Evolutionary conservation across 2,329 filamentous ascomycete species (phyloP), one percentile per base, ranked within the genome.

Genomic region (Teratosphaeria epicoccoides): DNA sequence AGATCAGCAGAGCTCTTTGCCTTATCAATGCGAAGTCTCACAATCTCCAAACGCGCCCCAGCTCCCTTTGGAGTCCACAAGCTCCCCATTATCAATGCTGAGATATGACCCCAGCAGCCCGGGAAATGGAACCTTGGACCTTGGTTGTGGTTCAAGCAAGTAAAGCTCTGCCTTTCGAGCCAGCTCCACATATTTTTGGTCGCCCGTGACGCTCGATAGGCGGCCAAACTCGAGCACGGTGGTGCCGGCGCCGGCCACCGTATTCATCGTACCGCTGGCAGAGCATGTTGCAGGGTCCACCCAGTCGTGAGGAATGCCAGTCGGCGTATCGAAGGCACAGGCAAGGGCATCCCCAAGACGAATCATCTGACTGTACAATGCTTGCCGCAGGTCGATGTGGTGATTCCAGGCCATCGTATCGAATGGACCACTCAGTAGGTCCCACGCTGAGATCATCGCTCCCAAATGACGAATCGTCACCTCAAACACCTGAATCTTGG

Each of bases 41-140:
- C 33, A 24, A 7, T 49, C 43, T 11, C 47, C 10, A 9, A 47
- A 50, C 10, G 58, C 56, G 9, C 61, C 65, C 64, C 65, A 68
- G 17, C 65, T 62, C n/a, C 63, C 65, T 45, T 60, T 59, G 1
- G 52, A 50, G 40, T 62, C 59, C 1, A 61, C 43, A 6, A 67
- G 57, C 25, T 60, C 43, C 24, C 65, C 66, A 17, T 54, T 58
- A 3, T 56, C 49, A 5, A 64, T 53, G 24, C 52, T 61, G 47
- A 67, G 54, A 33, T 59, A 61, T 0, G 62, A 57, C 12, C 64
- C 66, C 1, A 63, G 55, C 6, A 67, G 52, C 1, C 66, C 66
- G 2, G 65, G 65, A 45, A 56, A 63, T 11, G 61, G 49, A 46
- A 63, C 61, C n/a, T 57, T 48, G n/a, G 50, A 24, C 48, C 49